Evolutionary conservation across 768 basidiomycete species (phyloP).

Genomic region (Antrodiella citrinella): DNA sequence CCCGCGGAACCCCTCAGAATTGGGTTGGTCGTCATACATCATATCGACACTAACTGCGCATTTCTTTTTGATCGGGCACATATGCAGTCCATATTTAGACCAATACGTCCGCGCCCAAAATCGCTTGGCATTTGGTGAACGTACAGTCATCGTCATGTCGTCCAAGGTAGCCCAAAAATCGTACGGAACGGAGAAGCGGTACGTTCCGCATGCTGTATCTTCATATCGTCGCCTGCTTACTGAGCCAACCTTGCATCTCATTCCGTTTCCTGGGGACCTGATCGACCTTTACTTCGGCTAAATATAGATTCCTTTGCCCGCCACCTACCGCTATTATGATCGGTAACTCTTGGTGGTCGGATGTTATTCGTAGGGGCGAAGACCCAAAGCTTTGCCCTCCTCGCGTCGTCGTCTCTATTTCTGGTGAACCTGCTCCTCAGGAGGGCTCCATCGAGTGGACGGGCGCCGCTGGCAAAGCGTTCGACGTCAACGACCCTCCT

Average conservation of each 20-base stretch:
- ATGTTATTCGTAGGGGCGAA: slow-evolving; percentile 65
- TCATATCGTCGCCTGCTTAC: neutral
- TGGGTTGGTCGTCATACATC: slow-evolving; percentile 11
- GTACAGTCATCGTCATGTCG: slow-evolving; percentile 95
- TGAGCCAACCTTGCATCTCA: neutral
- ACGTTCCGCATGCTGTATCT: slow-evolving; percentile 12
- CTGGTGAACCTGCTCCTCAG: slow-evolving; percentile 80
- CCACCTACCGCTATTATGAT: slow-evolving; percentile 92
- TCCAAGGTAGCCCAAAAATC: slow-evolving; percentile 96
- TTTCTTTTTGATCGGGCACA: neutral
- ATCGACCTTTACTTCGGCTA: slow-evolving; percentile 5
- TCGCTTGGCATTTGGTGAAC: slow-evolving; percentile 84
- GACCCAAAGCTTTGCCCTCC: slow-evolving; percentile 70
- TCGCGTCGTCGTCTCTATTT: slow-evolving; percentile 82
- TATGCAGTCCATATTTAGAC: slow-evolving; percentile 56
- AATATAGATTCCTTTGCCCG: slow-evolving; percentile 74
- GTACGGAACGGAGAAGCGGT: slow-evolving; percentile 94
- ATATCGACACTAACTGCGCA: neutral
- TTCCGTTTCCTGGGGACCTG: slow-evolving; percentile 4
- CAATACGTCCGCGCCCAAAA: slow-evolving; percentile 82
- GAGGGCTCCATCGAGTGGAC: slow-evolving; percentile 89
- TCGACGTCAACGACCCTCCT: slow-evolving; percentile 74
- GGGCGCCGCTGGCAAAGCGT: slow-evolving; percentile 71
- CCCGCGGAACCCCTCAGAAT: slow-evolving; percentile 6
- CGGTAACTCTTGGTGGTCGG: slow-evolving; percentile 92